Evolutionary conservation across 2,329 filamentous ascomycete genomes (phyloP).

Genomic region (Microcera coccophila): DNA sequence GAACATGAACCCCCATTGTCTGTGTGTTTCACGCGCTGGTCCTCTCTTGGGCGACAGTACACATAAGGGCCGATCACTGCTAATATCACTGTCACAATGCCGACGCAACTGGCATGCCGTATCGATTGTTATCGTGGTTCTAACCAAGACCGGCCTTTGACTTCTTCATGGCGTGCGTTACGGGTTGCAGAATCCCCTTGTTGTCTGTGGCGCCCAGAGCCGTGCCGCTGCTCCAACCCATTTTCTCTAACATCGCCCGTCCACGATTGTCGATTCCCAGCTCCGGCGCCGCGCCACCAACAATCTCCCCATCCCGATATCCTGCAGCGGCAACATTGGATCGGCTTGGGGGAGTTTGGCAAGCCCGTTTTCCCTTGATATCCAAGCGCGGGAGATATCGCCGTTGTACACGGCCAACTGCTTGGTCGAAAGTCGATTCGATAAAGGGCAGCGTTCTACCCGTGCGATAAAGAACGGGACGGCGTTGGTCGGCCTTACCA

Average conservation of each 20-base stretch:
- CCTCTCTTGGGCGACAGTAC: no score
- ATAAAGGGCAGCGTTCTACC: slow-evolving; percentile 59
- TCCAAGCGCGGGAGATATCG: slow-evolving; percentile 56
- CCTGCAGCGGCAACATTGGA: slow-evolving; percentile 30
- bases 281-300: slow-evolving; percentile 81
- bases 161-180: slow-evolving; percentile 82
- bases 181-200: slow-evolving; percentile 82
- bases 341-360: slow-evolving; percentile 25
- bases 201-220: slow-evolving; percentile 78
- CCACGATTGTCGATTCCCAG: slow-evolving; percentile 80
- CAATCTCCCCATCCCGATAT: slow-evolving; percentile 81
- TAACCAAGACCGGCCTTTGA: slow-evolving; percentile 79
- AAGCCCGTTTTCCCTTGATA: slow-evolving; percentile 33
- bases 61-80: no score
- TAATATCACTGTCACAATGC: background rate
- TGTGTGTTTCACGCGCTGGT: no score
- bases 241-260: slow-evolving; percentile 85
- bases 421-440: slow-evolving; percentile 50
- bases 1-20: slow-evolving; percentile 45
- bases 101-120: no score
- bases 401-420: slow-evolving; percentile 35
- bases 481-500: slow-evolving; percentile 68
- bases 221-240: slow-evolving; percentile 91
- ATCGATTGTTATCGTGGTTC: slow-evolving; percentile 3
- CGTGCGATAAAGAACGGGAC: slow-evolving; percentile 74